These are phyloP conservation scores for Venturia effusa DNA, from an alignment of 2,329 filamentous ascomycete species.

Conservation along the genomic window DNA sequence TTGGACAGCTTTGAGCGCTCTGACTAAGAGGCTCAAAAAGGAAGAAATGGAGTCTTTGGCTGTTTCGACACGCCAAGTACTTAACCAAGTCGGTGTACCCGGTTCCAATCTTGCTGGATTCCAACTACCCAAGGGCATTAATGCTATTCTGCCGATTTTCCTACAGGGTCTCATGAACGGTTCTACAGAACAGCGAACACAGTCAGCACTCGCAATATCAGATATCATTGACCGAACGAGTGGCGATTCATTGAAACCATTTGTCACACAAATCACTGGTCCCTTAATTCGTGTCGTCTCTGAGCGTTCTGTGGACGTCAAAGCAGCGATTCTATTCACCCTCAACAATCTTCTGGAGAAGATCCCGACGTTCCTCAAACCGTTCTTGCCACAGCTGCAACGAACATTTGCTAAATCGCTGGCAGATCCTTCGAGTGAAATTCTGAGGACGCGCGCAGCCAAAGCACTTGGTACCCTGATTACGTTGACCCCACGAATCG, in stretches of 20 bases:
- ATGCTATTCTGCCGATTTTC: constrained; percentile 91
- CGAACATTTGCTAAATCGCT: constrained; percentile 94
- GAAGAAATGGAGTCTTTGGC: constrained; percentile 97
- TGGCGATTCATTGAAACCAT: constrained; percentile 78
- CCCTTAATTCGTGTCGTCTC: constrained; percentile 96
- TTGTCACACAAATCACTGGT: constrained; percentile 94
- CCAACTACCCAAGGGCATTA: constrained; percentile 87
- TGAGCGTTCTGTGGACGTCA: constrained; percentile 91
- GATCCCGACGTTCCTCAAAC: constrained; percentile 89
- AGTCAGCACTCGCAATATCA: constrained; percentile 85
- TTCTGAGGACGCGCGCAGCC: constrained; percentile 76
- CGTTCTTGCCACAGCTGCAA: constrained; percentile 92
- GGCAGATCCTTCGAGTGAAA: constrained; percentile 83
- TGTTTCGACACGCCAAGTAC: constrained; percentile 69
- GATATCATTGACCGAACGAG: constrained; percentile 92
- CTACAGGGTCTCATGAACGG: constrained; percentile 97
- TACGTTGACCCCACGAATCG: constrained; percentile 87
- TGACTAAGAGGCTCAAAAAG: constrained; percentile 84
- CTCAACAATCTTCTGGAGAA: constrained; percentile 94
- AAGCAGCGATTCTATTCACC: constrained; percentile 84
- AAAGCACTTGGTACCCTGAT: constrained; percentile 92
- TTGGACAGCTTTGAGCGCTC: constrained; percentile 75
- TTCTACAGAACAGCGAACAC: constrained; percentile 79
- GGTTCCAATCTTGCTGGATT: constrained; percentile 82
- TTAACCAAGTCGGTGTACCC: constrained; percentile 79